Conservation (phyloP, 768 basidiomycete species). For the Collybia sp. region DNA sequence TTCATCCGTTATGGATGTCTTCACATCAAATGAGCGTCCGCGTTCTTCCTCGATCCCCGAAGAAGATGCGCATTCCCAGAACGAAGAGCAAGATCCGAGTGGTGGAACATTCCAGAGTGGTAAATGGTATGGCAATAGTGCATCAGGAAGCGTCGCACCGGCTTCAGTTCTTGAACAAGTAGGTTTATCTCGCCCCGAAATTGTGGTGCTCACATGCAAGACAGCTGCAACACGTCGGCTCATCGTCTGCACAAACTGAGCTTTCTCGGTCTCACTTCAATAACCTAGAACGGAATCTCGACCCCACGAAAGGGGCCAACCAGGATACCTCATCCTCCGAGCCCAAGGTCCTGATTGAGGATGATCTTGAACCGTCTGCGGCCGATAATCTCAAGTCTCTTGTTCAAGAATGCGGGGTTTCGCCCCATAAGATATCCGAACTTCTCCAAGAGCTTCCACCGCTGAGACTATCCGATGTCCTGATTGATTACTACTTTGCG, state of each 20-base stretch:
- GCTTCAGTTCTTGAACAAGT: constrained; percentile 80
- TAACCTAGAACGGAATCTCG: constrained; percentile 10
- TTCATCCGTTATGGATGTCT: constrained; percentile 22
- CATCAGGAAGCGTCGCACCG: constrained; percentile 78
- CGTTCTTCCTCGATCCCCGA: constrained; percentile 52
- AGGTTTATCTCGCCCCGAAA: constrained; percentile 6
- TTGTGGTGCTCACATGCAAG: no score
- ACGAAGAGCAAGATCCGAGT: constrained; percentile 73
- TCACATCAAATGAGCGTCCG: constrained; percentile 25
- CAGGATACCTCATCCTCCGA: constrained; percentile 3
- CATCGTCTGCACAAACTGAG: constrained; percentile 6
- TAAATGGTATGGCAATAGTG: constrained; percentile 82
- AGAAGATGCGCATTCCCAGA: constrained; percentile 66
- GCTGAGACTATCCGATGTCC: constrained; percentile 63
- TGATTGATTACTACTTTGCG: constrained; percentile 80
- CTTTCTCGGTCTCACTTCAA: constrained; percentile 4
- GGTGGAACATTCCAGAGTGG: constrained; percentile 80
- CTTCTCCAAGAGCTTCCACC: constrained; percentile 87
- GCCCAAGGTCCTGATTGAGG: constrained; percentile 26
- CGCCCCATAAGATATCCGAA: constrained; percentile 86
- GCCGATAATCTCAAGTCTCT: constrained; percentile 82
- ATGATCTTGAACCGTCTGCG: constrained; percentile 49
- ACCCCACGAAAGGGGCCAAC: constrained; percentile 2
- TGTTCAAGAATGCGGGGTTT: constrained; percentile 89
- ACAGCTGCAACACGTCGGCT: constrained; percentile 24